Percentiles rank a stretch among this genome's conserved stretches.
These are phyloP conservation scores for Leccinum proximum DNA, from an alignment of 1,284 basidiomycete species.

Conservation along the genomic window DNA sequence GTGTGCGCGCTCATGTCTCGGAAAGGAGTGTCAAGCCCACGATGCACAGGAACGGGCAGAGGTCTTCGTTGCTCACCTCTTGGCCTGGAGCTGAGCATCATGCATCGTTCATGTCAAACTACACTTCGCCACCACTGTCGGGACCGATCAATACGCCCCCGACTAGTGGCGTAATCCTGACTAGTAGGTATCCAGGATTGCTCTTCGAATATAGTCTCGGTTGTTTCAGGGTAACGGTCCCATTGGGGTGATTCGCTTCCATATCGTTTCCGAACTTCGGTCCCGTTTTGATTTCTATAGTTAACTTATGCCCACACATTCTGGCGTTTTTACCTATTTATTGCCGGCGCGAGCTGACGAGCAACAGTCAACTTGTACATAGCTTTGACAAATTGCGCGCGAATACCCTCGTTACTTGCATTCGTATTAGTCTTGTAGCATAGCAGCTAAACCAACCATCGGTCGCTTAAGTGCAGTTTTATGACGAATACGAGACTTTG, in stretches of 20 bases:
- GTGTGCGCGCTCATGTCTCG: constrained; percentile 65
- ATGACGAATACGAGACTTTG: no score
- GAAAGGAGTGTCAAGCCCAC: constrained; percentile 37
- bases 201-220: constrained; percentile 39
- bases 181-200: constrained; percentile 38
- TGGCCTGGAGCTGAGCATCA: constrained; percentile 23
- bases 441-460: constrained; percentile 16
- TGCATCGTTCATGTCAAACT: constrained; percentile 20
- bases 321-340: constrained; percentile 3
- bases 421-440: constrained; percentile 25
- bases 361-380: constrained; percentile 5
- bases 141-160: constrained; percentile 18
- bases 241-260: neutral
- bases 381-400: constrained; percentile 1
- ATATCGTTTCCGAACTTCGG: neutral
- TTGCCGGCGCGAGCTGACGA: constrained; percentile 4
- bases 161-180: constrained; percentile 25
- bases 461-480: neutral
- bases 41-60: constrained; percentile 25
- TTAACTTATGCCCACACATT: constrained; percentile 10
- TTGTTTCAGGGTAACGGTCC: constrained; percentile 46
- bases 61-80: constrained; percentile 29
- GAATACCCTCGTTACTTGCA: constrained; percentile 9
- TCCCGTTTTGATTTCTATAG: constrained; percentile 4
- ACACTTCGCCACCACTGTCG: constrained; percentile 32